These are phyloP conservation scores for Coniferiporia sulphurascens DNA, from an alignment of 1,284 basidiomycete species.

Conservation along the genomic window DNA sequence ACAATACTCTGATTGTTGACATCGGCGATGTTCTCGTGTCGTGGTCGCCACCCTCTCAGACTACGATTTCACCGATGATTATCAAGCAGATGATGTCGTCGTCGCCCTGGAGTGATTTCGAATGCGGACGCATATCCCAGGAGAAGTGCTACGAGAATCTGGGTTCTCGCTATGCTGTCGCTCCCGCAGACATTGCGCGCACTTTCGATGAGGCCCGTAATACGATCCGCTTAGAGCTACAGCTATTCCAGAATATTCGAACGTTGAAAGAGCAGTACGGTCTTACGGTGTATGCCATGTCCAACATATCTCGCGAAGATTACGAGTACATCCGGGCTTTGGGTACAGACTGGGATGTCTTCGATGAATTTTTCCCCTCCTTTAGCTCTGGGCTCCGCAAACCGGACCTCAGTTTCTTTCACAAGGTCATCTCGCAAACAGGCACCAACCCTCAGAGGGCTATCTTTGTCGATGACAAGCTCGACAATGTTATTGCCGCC, in stretches of 20 bases:
- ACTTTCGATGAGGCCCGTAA: slow-evolving; percentile 44
- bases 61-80: slow-evolving; percentile 38
- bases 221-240: slow-evolving; percentile 39
- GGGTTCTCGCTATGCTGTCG: slow-evolving; percentile 36
- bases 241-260: slow-evolving; percentile 42
- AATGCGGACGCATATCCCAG: slow-evolving; percentile 45
- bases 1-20: slow-evolving; percentile 13
- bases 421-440: slow-evolving; percentile 38
- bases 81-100: slow-evolving; percentile 44
- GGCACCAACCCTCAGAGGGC: slow-evolving; percentile 19
- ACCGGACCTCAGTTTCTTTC: slow-evolving; percentile 49
- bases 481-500: slow-evolving; percentile 54
- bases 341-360: slow-evolving; percentile 46
- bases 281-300: slow-evolving; percentile 48
- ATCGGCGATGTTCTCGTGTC: slow-evolving; percentile 53
- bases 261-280: slow-evolving; percentile 37
- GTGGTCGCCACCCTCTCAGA: slow-evolving; percentile 46
- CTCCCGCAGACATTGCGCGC: slow-evolving; percentile 34
- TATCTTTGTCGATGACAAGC: slow-evolving; percentile 55
- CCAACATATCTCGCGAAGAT: slow-evolving; percentile 53
- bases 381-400: slow-evolving; percentile 45
- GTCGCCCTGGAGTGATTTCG: slow-evolving; percentile 51
- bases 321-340: slow-evolving; percentile 42
- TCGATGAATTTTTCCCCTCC: slow-evolving; percentile 52
- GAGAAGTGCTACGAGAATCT: slow-evolving; percentile 42